A percentile compares a stretch with the other conserved stretches of the same genome.
Evolutionary conservation across 1,284 basidiomycete genomes (phyloP).

Genomic region (Rhodofomes roseus): DNA sequence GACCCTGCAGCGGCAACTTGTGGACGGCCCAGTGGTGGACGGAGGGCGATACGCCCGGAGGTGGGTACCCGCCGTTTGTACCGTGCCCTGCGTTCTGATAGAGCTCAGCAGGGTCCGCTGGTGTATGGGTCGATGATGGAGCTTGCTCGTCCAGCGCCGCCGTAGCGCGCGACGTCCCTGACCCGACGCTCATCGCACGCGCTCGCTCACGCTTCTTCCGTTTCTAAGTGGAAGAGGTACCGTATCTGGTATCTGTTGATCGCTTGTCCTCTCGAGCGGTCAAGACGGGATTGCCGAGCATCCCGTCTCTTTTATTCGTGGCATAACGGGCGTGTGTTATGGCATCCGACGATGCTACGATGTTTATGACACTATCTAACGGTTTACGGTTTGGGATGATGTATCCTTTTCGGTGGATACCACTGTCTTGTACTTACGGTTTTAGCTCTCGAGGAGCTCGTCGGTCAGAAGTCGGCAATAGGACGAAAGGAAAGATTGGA

Average conservation of each 20-base stretch:
- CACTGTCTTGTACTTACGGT: not conserved
- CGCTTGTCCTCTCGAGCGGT: not conserved
- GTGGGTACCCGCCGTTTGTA: constrained; percentile 21
- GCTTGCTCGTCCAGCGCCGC: constrained; percentile 23
- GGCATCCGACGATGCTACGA: not conserved
- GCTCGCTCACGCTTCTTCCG: constrained; percentile 22
- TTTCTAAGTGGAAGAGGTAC: constrained; percentile 9
- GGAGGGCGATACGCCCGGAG: constrained; percentile 50
- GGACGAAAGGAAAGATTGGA: not conserved
- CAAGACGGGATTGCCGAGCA: not conserved
- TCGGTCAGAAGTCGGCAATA: not conserved
- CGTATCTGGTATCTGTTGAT: constrained; percentile 1
- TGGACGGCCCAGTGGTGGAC: constrained; percentile 61
- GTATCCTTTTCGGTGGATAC: not conserved
- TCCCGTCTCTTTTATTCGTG: not conserved
- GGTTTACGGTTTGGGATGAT: not conserved
- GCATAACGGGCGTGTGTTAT: not conserved
- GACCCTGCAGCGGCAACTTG: constrained; percentile 33
- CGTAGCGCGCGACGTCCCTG: constrained; percentile 9
- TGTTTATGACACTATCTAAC: not conserved
- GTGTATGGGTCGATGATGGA: constrained; percentile 35
- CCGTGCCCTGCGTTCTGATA: not conserved
- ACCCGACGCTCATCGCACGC: constrained; percentile 4
- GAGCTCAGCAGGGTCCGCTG: constrained; percentile 26
- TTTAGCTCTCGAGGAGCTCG: not conserved